Evolutionary conservation across 208 protist genomes (phyloP), one percentile per base, ranked within the genome.

Genomic region (Leishmania aethiopica): DNA sequence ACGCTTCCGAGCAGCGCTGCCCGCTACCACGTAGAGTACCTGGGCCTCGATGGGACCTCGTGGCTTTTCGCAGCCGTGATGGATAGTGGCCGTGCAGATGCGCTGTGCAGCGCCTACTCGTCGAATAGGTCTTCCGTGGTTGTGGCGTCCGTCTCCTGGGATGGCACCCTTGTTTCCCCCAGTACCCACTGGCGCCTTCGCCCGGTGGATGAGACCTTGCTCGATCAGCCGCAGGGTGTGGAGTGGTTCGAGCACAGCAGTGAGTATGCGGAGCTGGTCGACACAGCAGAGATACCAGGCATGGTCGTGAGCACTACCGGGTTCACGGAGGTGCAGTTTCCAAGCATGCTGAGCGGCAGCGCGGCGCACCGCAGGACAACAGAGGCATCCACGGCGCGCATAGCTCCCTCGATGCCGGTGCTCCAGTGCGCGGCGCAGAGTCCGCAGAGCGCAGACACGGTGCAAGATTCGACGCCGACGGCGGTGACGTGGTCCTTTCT

Each of bases 161-260:
- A 94, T 85, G 88, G 49, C 66, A 37, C 79, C 77, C 25, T 60
- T 42, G 77, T 87, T 51, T 60, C 83, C 11, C 69, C 77, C 5
- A 95, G 91, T 72, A 88, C 87, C 37, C 80, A 85, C 49, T 96
- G 93, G 93, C 89, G 93, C 40, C 81, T 96, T 75, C 88, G 89
- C 66, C 73, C 22, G 22, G 57, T 79, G 22, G 60, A 51, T 40
- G 79, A 45, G 8, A 3, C 10, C 22, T n/a, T 57, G 11, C 22
- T 51, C 40, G 70, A 57, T 0, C 67, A 47, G n/a, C 82, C 49
- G 49, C 32, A 60, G 55, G 25, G 59, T 51, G 89, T 92, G 51
- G 62, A 90, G 80, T 96, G 92, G 92, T 92, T 88, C 67, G 76
- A 83, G 35, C 86, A 89, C 77, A 81, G 81, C 32, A 72, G 72